Base-by-base conservation (phyloP, 495 filamentous ascomycete species). In the Achaetomiella virescens region DNA sequence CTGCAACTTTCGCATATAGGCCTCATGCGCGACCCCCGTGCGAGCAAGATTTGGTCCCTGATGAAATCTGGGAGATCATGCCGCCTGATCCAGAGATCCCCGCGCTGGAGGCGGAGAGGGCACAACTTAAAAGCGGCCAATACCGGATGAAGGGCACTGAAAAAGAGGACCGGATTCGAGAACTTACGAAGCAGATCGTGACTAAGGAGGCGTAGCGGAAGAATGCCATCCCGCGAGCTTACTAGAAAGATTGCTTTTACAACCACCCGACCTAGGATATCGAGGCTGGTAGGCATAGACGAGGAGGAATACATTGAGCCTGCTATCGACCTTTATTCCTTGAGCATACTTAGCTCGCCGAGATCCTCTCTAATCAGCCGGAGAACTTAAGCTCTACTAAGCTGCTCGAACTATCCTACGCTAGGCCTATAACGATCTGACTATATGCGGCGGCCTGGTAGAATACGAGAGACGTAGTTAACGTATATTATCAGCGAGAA, bases 251-350 rank as follows among this genome's bases (percentile, higher is more conserved):
- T 45, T 67, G 61, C 55, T 67, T 65, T 44, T 50, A 63, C 48
- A 59, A 61, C 48, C 57, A 62, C 36, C 64, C 60, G 29, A 62
- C 62, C 9, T 61, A 57, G 65, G 64, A 67, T 44, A 63, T 69
- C 48, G 40, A 43, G 41, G 41, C 18, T 8, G 18, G 37, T 17
- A 17, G 37, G 18, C 22, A 21, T 25, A 18, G 54, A 44, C 47
- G n/a, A n/a, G n/a, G n/a, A n/a, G n/a, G n/a, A n/a, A n/a, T n/a
- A n/a, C n/a, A n/a, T n/a, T n/a, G n/a, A n/a, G n/a, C n/a, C n/a
- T n/a, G n/a, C n/a, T n/a, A n/a, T n/a, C n/a, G n/a, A n/a, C n/a
- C n/a, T n/a, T n/a, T n/a, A n/a, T n/a, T n/a, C n/a, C n/a, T n/a
- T n/a, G n/a, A n/a, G n/a, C n/a, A n/a, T n/a, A n/a, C n/a, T n/a